phyloP scores from a whole-genome alignment of 163 green algal species.

The Chlamydomonas reinhardtii region DNA sequence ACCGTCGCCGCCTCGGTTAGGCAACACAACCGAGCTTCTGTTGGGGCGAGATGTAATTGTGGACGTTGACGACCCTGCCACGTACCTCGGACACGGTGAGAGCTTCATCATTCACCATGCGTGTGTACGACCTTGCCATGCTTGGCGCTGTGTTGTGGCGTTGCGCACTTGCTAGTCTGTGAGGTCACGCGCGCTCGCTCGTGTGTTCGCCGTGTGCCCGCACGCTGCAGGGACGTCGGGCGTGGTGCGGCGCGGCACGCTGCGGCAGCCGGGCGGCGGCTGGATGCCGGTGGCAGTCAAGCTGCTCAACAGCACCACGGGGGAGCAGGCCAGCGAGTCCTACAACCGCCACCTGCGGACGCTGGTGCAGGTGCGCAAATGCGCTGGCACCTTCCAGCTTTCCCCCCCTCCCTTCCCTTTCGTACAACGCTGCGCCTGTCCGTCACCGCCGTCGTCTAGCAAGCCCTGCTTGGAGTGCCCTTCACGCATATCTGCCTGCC shows the following conservation, averaged over 20 bases:
- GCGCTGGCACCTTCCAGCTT: too few species aligned
- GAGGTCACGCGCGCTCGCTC: too few species aligned
- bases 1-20: too few species aligned
- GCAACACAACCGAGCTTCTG: constrained; percentile 5
- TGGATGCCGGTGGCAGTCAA: constrained; percentile 36
- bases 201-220: not conserved
- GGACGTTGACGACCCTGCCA: constrained; percentile 34
- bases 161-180: too few species aligned
- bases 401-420: too few species aligned
- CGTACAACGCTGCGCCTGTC: too few species aligned
- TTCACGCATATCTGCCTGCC: too few species aligned
- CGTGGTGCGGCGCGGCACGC: constrained; percentile 25
- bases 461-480: too few species aligned
- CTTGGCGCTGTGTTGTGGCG: too few species aligned
- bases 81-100: constrained; percentile 38
- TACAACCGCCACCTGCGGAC: constrained; percentile 38
- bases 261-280: constrained; percentile 21
- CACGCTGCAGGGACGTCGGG: constrained; percentile 24
- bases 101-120: too few species aligned
- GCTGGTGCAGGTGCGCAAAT: constrained; percentile 30
- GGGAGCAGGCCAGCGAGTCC: constrained; percentile 14
- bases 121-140: too few species aligned
- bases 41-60: constrained; percentile 38
- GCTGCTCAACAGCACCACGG: constrained; percentile 36
- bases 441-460: too few species aligned